Evolutionary conservation across 352 stramenopile species (phyloP).

Genomic region (Pythium myriotylum): DNA sequence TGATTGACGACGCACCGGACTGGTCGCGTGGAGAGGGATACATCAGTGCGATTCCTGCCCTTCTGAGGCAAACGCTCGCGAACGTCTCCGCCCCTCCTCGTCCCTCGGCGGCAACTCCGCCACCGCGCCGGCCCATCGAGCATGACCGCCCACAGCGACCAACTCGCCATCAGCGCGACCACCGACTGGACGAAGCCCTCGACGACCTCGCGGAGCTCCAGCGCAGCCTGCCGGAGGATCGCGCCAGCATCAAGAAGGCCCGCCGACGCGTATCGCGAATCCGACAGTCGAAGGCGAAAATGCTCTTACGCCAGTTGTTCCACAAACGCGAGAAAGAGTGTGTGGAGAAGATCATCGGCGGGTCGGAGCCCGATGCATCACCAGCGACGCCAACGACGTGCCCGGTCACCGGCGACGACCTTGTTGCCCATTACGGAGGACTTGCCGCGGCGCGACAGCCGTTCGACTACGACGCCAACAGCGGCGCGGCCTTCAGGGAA

Average conservation of each 20-base stretch:
- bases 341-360: slow-evolving; percentile 1
- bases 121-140: background rate
- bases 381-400: too few species aligned
- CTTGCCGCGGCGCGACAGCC: background rate
- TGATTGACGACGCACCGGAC: slow-evolving; percentile 21
- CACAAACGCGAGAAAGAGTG: background rate
- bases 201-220: slow-evolving; percentile 4
- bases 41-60: slow-evolving; percentile 14
- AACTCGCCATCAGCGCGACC: slow-evolving; percentile 1
- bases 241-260: background rate
- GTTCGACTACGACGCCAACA: background rate
- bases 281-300: background rate
- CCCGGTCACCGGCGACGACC: too few species aligned
- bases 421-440: too few species aligned
- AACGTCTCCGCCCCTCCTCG: background rate
- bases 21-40: slow-evolving; percentile 22
- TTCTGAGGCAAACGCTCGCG: background rate
- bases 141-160: background rate
- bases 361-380: background rate
- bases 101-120: background rate
- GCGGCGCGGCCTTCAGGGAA: background rate
- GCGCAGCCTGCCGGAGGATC: background rate
- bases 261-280: slow-evolving; percentile 5
- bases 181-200: slow-evolving; percentile 13
- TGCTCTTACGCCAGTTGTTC: background rate